Base-by-base conservation (phyloP, 768 basidiomycete species). In the Podaxis sp. region DNA sequence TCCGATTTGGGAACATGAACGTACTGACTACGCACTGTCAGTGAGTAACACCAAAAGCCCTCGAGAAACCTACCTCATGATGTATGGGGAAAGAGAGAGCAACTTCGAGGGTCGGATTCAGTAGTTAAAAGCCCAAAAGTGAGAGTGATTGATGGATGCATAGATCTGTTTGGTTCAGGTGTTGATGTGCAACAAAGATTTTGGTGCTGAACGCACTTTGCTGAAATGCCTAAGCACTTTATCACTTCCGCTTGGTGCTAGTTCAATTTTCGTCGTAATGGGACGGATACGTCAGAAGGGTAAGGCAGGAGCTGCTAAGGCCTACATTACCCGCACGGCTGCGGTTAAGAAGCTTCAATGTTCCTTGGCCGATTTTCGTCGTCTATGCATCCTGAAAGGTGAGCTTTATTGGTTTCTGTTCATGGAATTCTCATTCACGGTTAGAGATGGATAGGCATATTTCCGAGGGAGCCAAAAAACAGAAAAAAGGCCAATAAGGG, bases 371-470 rank as follows among this genome's bases (percentile, higher is more conserved):
- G 97, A 99, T 76, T 99, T 99, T 78, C 87, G 97, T 61, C 84
- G 97, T 60, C 79, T 99, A 39, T 99, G 97, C 76, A 99, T 99
- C 67, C 80, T 99, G 68, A 99, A 99, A 81, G 97, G 96, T 94
- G 67, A 57, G 81, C 73, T 42, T 24, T 22, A 62, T 53, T 64
- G 36, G 30, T 61, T 59, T 15, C 17, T 57, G 30, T 22, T 33
- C 28, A 12, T 65, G 22, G 52, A 22, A 15, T 55, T 46, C 39
- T 48, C 4, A 24, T 24, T 60, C 44, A 64, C 56, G 7, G 42
- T 54, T 22, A 64, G 44, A 40, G 49, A 49, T 52, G n/a, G 52
- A 57, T 62, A 98, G 96, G 96, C 12, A 96, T 99, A 70, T 98
- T 96, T 74, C 97, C 97, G 66, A 92, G 96, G 59, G 97, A 99